Percentiles rank a stretch among this genome's conserved stretches.
phyloP scores from a whole-genome alignment of 805 yeast genomes.

The Kuraishia capsulata region DNA sequence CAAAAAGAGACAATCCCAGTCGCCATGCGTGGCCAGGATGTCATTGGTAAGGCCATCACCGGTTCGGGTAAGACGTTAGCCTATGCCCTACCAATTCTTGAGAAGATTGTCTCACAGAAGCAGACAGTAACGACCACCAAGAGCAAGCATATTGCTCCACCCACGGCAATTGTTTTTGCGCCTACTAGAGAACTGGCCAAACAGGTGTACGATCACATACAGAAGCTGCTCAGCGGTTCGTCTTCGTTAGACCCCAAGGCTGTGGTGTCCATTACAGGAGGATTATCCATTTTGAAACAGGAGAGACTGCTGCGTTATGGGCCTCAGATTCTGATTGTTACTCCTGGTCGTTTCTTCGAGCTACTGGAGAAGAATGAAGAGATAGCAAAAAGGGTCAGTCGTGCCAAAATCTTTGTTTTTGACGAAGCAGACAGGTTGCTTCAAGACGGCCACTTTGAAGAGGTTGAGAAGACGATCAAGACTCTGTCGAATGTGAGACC shows the following conservation, averaged over 20 bases:
- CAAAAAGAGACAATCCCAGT: conserved; percentile 70
- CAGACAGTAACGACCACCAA: conserved; percentile 4
- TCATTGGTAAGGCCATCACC: conserved; percentile 93
- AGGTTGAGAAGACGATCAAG: conserved; percentile 73
- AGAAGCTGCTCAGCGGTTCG: conserved; percentile 22
- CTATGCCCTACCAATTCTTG: conserved; percentile 86
- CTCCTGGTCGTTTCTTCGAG: conserved; percentile 91
- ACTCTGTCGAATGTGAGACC: conserved; percentile 45
- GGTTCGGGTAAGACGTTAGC: conserved; percentile 98
- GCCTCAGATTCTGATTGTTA: conserved; percentile 82
- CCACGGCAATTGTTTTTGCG: conserved; percentile 75
- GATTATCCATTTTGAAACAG: conserved; percentile 89
- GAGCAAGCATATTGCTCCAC: conserved; percentile 25
- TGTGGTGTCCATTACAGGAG: conserved; percentile 83
- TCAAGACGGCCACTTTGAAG: conserved; percentile 95
- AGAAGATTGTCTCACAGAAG: conserved; percentile 35
- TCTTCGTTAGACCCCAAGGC: conserved; percentile 46
- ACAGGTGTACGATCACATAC: conserved; percentile 78
- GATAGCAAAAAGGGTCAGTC: conserved; percentile 29
- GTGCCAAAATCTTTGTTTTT: conserved; percentile 49
- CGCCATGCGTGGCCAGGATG: conserved; percentile 66
- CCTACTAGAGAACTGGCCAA: conserved; percentile 97
- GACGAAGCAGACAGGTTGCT: conserved; percentile 95
- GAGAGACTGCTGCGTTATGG: conserved; percentile 65
- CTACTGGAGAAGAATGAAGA: conserved; percentile 55